These are phyloP conservation scores for Coprinellus aureogranulatus DNA, from an alignment of 768 basidiomycete genomes.

Conservation along the genomic window DNA sequence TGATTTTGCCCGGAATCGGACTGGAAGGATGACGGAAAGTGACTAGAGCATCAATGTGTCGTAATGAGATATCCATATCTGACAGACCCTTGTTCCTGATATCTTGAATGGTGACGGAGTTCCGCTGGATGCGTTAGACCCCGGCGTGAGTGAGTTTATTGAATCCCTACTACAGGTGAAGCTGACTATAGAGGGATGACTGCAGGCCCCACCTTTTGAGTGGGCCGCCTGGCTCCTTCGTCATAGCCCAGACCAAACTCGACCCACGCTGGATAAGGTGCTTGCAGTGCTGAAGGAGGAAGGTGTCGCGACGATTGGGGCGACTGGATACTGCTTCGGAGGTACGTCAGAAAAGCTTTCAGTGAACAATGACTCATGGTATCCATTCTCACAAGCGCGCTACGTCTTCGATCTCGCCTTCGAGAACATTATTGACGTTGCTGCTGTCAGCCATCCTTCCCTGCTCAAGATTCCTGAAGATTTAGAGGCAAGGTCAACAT, in stretches of 20 bases:
- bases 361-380: neutral
- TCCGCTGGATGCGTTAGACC: constrained; percentile 32
- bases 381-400: constrained; percentile 33
- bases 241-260: constrained; percentile 40
- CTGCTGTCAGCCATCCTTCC: constrained; percentile 59
- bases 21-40: no score
- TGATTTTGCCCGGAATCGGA: no score
- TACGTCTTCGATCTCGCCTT: constrained; percentile 64
- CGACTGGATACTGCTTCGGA: constrained; percentile 70
- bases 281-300: constrained; percentile 53
- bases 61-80: no score
- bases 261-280: constrained; percentile 54
- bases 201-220: neutral
- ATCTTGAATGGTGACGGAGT: constrained; percentile 42
- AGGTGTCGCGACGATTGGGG: constrained; percentile 58
- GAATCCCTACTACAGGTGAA: constrained; percentile 22
- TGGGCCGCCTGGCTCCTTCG: constrained; percentile 37
- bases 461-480: constrained; percentile 58
- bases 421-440: constrained; percentile 47
- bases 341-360: constrained; percentile 31
- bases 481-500: constrained; percentile 46
- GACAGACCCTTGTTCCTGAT: constrained; percentile 39
- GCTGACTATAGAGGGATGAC: neutral
- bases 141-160: constrained; percentile 25
- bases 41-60: no score